Evolutionary conservation across 2,329 filamentous ascomycete genomes (phyloP).

Genomic region (Penicillium griseofulvum): DNA sequence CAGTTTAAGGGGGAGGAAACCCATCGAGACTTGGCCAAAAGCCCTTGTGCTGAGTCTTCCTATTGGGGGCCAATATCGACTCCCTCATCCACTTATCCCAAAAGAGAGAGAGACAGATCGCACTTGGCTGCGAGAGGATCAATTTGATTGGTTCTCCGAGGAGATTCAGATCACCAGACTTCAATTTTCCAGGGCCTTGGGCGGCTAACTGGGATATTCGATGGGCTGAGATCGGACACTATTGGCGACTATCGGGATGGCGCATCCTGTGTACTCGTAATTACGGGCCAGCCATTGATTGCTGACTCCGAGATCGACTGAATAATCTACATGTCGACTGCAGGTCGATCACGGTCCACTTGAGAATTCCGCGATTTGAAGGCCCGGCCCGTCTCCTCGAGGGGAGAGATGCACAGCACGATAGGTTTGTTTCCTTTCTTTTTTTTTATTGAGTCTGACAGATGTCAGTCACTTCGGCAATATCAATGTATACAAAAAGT

Average conservation of each 20-base stretch:
- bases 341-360: conserved; percentile 24
- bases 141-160: not conserved
- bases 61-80: not conserved
- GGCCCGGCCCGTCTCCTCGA: conserved; percentile 28
- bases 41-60: not conserved
- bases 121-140: not conserved
- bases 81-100: not conserved
- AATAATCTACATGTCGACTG: conserved; percentile 20
- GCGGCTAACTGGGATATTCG: conserved; percentile 28
- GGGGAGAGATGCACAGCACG: conserved; percentile 12
- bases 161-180: conserved; percentile 12
- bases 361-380: conserved; percentile 20
- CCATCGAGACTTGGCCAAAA: not conserved
- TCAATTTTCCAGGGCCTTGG: conserved; percentile 24
- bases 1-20: not conserved
- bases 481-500: not conserved
- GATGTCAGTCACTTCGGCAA: conserved; percentile 4
- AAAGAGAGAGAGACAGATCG: not conserved
- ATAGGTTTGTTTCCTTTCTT: conserved; percentile 7
- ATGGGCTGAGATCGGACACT: conserved; percentile 22
- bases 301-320: conserved; percentile 12
- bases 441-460: conserved; percentile 6
- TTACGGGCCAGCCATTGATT: conserved; percentile 12
- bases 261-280: conserved; percentile 19
- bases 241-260: conserved; percentile 29